Base-by-base conservation (phyloP, 2,329 filamentous ascomycete species). In the Apiospora marii region DNA sequence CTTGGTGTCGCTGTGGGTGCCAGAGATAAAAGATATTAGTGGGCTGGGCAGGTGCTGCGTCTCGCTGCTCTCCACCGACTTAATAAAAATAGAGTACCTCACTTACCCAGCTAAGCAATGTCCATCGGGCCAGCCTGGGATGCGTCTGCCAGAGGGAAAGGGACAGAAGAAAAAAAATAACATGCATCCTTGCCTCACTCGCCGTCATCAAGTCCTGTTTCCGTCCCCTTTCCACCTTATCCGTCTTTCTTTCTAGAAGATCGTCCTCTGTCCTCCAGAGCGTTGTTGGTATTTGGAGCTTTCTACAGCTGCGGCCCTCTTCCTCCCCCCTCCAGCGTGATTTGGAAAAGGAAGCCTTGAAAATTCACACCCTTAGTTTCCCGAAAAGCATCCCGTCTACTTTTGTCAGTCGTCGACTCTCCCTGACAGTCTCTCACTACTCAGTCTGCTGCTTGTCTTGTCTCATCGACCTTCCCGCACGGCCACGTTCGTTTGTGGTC, bases 31-130 rank as follows among this genome's bases (percentile, higher is more conserved):
- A 64, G 58, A 64, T 64, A 64, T 64, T 64, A 73, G 72, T 73
- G 70, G 67, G 44, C 53, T 53, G 46, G 72, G 71, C 53, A 46
- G 30, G 41, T 64, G 67, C 69, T 73, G 48, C 69, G 64, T 67
- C 69, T 49, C 53, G 69, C 58, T 61, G 34, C 58, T 41, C 58
- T 64, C 58, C 58, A 64, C 58, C 72, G 46, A 73, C 67, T 68
- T 72, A 73, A 73, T 73, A 73, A 73, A 73, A 73, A 73, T 73
- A 73, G 72, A 73, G 69, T 70, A 51, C 43, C 41, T 37, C 22
- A 70, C 44, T 61, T 24, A 30, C 41, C 44, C 41, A 53, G 68
- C 67, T 37, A n/a, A 41, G 58, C 58, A 64, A 22, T 41, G 53
- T 64, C 58, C 58, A 64, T 64, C 58, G 30, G 58, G 34, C 58